Evolutionary conservation across 2,329 filamentous ascomycete genomes (phyloP).

Genomic region (Pseudogymnoascus sp.): DNA sequence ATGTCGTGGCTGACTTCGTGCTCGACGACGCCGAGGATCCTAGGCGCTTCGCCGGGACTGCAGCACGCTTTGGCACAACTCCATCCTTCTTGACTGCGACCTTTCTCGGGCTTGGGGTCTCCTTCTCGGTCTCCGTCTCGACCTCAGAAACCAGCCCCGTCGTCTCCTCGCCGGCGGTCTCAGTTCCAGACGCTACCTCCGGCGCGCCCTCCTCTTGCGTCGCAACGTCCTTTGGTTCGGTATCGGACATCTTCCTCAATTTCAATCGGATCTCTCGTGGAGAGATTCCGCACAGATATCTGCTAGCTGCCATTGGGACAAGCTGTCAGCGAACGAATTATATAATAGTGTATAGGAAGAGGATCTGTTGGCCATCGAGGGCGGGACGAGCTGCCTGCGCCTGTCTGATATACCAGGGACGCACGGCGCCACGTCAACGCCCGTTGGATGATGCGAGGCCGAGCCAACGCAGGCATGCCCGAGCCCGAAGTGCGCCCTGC

Average conservation of each 20-base stretch:
- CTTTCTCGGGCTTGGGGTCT: slow-evolving; percentile 20
- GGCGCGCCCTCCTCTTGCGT: slow-evolving; percentile 17
- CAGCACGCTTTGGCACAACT: slow-evolving; percentile 20
- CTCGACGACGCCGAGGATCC: slow-evolving; percentile 18
- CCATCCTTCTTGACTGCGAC: slow-evolving; percentile 26
- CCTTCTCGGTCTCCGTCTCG: slow-evolving; percentile 23
- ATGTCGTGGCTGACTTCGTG: slow-evolving; percentile 18
- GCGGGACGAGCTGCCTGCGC: background rate
- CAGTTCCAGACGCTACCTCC: slow-evolving; percentile 16
- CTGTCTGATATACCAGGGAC: slow-evolving; percentile 5
- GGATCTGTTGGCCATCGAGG: slow-evolving; percentile 1
- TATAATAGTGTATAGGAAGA: background rate
- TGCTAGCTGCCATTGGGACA: slow-evolving; percentile 7
- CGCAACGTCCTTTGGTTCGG: slow-evolving; percentile 19
- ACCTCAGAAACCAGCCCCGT: slow-evolving; percentile 21
- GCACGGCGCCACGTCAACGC: slow-evolving; percentile 7
- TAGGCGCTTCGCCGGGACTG: slow-evolving; percentile 21
- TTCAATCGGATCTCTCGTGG: slow-evolving; percentile 6
- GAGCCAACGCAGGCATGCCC: slow-evolving; percentile 4
- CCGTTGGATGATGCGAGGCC: background rate
- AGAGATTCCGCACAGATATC: slow-evolving; percentile 6
- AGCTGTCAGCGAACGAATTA: slow-evolving; percentile 7
- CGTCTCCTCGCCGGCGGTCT: slow-evolving; percentile 19
- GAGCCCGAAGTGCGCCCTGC: background rate
- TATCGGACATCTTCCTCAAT: slow-evolving; percentile 23